These are phyloP conservation scores for Pleurotus tuoliensis DNA, from an alignment of 768 basidiomycete species.

Conservation along the genomic window DNA sequence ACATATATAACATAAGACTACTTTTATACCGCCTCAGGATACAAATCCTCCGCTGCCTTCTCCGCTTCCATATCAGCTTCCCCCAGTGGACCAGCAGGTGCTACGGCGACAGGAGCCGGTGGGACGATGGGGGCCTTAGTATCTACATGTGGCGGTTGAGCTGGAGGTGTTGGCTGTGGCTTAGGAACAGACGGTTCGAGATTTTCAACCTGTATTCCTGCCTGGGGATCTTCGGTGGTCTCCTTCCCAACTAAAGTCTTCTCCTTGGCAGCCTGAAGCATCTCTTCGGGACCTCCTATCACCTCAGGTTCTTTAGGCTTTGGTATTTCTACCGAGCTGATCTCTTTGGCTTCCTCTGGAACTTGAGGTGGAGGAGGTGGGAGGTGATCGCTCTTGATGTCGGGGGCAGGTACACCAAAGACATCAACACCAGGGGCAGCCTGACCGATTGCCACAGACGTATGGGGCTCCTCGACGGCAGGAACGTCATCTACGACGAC, in stretches of 20 bases:
- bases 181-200: not conserved
- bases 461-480: slow-evolving; percentile 21
- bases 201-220: not conserved
- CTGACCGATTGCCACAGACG: slow-evolving; percentile 42
- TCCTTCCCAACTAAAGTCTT: not conserved
- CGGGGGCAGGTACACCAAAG: slow-evolving; percentile 48
- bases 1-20: slow-evolving; percentile 6
- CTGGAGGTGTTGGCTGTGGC: not conserved
- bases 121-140: not conserved
- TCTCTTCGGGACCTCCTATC: slow-evolving; percentile 1
- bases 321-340: slow-evolving; percentile 26
- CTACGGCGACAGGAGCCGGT: not conserved
- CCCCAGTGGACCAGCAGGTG: slow-evolving; percentile 36
- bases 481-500: slow-evolving; percentile 48
- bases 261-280: slow-evolving; percentile 4
- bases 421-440: slow-evolving; percentile 75
- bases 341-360: slow-evolving; percentile 29
- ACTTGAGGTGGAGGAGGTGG: slow-evolving; percentile 12
- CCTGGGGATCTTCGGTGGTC: not conserved
- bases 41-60: slow-evolving; percentile 52
- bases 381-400: slow-evolving; percentile 41
- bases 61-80: slow-evolving; percentile 49
- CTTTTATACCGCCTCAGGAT: slow-evolving; percentile 34
- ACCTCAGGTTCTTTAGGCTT: not conserved
- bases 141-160: not conserved